Base-by-base conservation (phyloP, 2,329 filamentous ascomycete species). In the Neofusicoccum laricinum region DNA sequence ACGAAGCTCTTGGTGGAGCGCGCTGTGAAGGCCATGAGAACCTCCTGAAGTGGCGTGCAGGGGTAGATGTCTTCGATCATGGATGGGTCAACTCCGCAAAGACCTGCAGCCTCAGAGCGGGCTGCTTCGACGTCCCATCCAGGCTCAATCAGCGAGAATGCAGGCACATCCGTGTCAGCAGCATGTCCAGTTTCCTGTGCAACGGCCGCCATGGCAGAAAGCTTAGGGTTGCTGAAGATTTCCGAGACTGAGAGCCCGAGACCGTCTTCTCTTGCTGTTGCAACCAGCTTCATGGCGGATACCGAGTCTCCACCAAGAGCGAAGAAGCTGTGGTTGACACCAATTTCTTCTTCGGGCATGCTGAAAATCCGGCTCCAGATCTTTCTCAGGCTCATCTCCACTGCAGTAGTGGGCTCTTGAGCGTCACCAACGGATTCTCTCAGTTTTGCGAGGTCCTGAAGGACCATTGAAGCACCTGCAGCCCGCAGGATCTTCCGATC, bases 251-350 rank as follows among this genome's bases (percentile, higher is more conserved):
- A 84, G 25, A 88, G 69, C 7, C 77, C 75, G 57, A 85, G 71
- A 0, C 80, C 81, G 25, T 81, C 79, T 2, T 78, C 75, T 21
- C 85, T 77, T 2, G 84, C 80, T 61, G 83, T 82, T 11, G 83
- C 79, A 0, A 87, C 86, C 0, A 88, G 75, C 70, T 84, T 86
- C 84, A 88, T 89, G 1, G 85, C 85, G 1, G 80, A 75, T 30
- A 88, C 84, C 0, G 85, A 88, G 73, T 88, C 85, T 19, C 86
- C 86, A 0, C 86, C 85, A 0, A 87, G 79, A 2, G 81, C 79
- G 78, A 88, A 87, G 74, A 88, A 88, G 73, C 83, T 85, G 68
- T 87, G 82, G 11, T 86, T 81, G 1, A 82, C 73, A 1, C 82
- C 78, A 17, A 87, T 84, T 2, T 82, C 76, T 0, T 73, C 38